Evolutionary conservation across 2,329 filamentous ascomycete genomes (phyloP).

Genomic region (Aspergillus sp.): DNA sequence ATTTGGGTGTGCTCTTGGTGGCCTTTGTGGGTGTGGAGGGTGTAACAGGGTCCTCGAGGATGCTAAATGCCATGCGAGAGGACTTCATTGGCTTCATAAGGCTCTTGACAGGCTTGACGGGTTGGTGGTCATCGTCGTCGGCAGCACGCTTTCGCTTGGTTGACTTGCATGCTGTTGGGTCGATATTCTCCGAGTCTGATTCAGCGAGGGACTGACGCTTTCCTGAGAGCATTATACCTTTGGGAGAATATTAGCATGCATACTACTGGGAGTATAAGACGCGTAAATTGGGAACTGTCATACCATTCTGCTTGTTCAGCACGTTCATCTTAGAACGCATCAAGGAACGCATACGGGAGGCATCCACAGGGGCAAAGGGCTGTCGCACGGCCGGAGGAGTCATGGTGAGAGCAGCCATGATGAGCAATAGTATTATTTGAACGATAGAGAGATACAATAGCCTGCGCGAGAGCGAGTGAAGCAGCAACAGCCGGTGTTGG

Average conservation of each 20-base stretch:
- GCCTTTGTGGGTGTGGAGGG: slow-evolving; percentile 26
- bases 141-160: slow-evolving; percentile 44
- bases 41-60: slow-evolving; percentile 21
- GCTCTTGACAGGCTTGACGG: slow-evolving; percentile 28
- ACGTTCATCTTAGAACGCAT: slow-evolving; percentile 33
- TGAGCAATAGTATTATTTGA: slow-evolving; percentile 1
- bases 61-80: slow-evolving; percentile 38
- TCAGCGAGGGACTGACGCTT: slow-evolving; percentile 22
- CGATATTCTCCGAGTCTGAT: slow-evolving; percentile 59
- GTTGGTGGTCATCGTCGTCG: slow-evolving; percentile 29
- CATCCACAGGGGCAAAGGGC: slow-evolving; percentile 37
- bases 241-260: slow-evolving; percentile 4
- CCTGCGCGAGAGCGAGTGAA: not conserved
- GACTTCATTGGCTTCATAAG: slow-evolving; percentile 53
- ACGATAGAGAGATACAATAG: not conserved
- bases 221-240: slow-evolving; percentile 16
- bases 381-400: slow-evolving; percentile 32
- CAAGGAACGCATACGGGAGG: slow-evolving; percentile 31
- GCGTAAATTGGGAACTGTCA: not conserved
- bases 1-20: slow-evolving; percentile 41
- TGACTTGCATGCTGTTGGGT: slow-evolving; percentile 52
- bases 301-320: slow-evolving; percentile 36
- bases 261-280: not conserved
- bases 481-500: not conserved
- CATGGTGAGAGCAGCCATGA: slow-evolving; percentile 38